phyloP scores from a whole-genome alignment of 768 basidiomycete genomes.

The Boletellus ananiceps region DNA sequence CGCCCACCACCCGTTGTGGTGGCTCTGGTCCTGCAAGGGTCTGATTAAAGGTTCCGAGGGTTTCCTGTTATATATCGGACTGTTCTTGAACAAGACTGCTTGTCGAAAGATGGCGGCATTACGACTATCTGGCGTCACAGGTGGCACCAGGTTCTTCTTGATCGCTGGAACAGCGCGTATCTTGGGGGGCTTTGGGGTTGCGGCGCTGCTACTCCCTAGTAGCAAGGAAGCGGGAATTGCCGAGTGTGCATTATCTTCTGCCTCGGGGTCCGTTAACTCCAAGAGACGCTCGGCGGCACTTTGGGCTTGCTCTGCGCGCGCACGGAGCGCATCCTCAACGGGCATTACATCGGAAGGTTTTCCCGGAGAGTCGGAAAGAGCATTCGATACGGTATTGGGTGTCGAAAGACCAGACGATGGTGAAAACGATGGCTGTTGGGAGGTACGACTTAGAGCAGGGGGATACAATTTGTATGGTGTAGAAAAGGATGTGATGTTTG shows the following conservation, averaged over 20 bases:
- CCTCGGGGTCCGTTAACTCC: constrained; percentile 81
- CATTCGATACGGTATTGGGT: constrained; percentile 50
- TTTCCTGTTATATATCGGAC: constrained; percentile 55
- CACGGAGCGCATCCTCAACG: constrained; percentile 80
- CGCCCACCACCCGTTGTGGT: constrained; percentile 81
- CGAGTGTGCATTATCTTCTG: constrained; percentile 48
- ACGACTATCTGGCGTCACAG: constrained; percentile 63
- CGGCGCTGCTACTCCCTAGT: constrained; percentile 36
- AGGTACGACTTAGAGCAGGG: constrained; percentile 36
- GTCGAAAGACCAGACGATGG: constrained; percentile 50
- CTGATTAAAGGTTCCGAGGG: constrained; percentile 59
- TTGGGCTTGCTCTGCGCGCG: constrained; percentile 89
- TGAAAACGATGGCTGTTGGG: constrained; percentile 47
- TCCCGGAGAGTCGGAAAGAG: constrained; percentile 51
- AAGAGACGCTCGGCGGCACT: constrained; percentile 85
- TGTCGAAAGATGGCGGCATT: constrained; percentile 59
- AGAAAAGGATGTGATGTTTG: constrained; percentile 70
- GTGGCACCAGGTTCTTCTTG: constrained; percentile 34
- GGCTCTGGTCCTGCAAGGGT: constrained; percentile 59
- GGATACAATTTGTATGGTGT: constrained; percentile 53
- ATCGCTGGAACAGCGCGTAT: constrained; percentile 33
- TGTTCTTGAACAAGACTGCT: constrained; percentile 78
- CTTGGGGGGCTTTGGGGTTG: constrained; percentile 37
- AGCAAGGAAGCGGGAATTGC: constrained; percentile 53
- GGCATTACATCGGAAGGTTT: constrained; percentile 45